Base-by-base conservation (phyloP, 2,329 filamentous ascomycete genomes). In the Fusarium continuum region DNA sequence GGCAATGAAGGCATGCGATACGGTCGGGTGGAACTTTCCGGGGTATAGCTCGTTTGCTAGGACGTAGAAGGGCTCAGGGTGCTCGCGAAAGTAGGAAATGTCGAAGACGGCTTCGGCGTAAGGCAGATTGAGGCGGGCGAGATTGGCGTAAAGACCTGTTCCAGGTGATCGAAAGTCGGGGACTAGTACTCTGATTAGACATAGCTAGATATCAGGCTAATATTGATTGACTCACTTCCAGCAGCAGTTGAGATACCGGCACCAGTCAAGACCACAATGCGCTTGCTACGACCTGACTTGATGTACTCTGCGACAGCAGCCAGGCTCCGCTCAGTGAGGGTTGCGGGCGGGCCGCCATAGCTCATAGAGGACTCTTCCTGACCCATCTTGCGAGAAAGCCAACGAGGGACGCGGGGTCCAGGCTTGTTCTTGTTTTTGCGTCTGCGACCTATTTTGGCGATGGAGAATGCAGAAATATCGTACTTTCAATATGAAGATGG, bases 21-120 rank as follows among this genome's bases (percentile, higher is more conserved):
- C 82, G 2, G 95, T 99, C 1, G 95, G 95, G 50, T 89, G 84
- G 79, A 91, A 97, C 70, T 90, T 90, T 16, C 93, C 94, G 0
- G 95, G 95, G 72, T 97, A 96, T 5, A 99, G 84, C 77, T 98
- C 95, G 70, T 90, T 91, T 13, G 94, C 94, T 29, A 99, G 85
- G 2, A 91, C 87, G 76, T 98, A 99, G 80, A 99, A 99, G 0
- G 95, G 93, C 26, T 88, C 82, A 0, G 95, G 95, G 65, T 96
- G 90, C 36, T 88, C 73, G 61, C 89, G 85, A 79, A 99, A 99
- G 81, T 91, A 99, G 55, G 82, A 82, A 64, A 99, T 94, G 72
- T 97, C 93, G 77, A 99, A 98, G 38, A 98, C 92, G 28, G 92
- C 93, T 78, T 98, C 93, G 19, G 94, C 90, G 70, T 94, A 89